phyloP scores from a whole-genome alignment of 1,139 yeast genomes.

The Arxiozyma telluris region DNA sequence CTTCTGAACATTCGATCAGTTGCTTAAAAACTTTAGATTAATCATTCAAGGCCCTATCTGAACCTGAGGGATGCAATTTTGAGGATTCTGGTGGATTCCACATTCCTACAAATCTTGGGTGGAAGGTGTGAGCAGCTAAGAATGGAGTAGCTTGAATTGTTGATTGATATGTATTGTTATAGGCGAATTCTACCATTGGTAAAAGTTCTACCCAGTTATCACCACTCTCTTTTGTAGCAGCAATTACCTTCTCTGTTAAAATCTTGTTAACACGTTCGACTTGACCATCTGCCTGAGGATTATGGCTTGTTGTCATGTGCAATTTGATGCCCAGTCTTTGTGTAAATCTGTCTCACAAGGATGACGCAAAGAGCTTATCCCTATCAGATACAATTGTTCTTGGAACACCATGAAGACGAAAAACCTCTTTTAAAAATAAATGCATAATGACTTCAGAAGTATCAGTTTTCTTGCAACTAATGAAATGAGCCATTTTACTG shows the following conservation, averaged over 20 bases:
- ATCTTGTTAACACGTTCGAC: neutral
- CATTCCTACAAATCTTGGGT: neutral
- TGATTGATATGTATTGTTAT: conserved; percentile 5
- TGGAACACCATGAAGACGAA: conserved; percentile 1
- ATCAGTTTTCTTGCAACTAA: neutral
- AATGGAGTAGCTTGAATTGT: neutral
- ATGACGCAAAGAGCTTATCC: neutral
- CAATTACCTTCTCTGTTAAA: neutral
- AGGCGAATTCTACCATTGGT: neutral
- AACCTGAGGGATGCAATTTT: too few relatives aligned
- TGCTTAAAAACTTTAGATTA: too few relatives aligned
- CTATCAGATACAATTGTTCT: conserved; percentile 1
- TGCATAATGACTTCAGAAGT: neutral
- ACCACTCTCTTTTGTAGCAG: conserved; percentile 14
- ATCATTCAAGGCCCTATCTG: too few relatives aligned
- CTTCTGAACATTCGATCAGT: too few relatives aligned
- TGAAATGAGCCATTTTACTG: conserved; percentile 1
- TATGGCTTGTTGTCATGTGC: conserved; percentile 1
- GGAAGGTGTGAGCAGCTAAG: neutral
- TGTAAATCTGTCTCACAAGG: neutral
- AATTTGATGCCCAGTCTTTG: neutral
- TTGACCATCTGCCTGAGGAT: conserved; percentile 2
- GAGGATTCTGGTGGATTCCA: too few relatives aligned
- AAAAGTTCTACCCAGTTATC: conserved; percentile 9
- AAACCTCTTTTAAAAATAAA: neutral